phyloP scores from a whole-genome alignment of 345 rosid species.

The Syzygium aqueum region DNA sequence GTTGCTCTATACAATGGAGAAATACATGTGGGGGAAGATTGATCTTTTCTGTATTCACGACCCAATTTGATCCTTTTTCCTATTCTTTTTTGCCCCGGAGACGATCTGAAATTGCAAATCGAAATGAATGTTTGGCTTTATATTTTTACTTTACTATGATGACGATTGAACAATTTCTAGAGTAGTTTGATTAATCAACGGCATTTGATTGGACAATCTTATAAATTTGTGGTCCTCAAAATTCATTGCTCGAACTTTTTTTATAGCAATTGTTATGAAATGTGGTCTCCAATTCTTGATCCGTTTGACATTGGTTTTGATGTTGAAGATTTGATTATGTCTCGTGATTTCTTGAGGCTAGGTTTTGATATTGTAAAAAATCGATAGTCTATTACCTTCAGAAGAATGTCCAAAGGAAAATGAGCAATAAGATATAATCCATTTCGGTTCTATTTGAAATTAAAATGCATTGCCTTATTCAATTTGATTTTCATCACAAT shows the following conservation, averaged over 20 bases:
- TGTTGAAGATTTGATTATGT: not conserved
- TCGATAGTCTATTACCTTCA: not conserved
- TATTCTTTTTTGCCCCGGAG: accelerated
- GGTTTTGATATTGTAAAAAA: not conserved
- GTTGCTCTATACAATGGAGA: not conserved
- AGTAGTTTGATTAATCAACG: not conserved
- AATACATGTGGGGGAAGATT: not conserved
- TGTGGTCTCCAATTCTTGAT: not conserved
- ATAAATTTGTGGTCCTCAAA: not conserved
- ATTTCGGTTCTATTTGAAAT: too few relatives aligned
- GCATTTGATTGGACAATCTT: not conserved
- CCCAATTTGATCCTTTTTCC: not conserved
- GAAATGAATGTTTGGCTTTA: not conserved
- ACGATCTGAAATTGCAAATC: not conserved
- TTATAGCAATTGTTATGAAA: not conserved
- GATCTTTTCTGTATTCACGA: not conserved
- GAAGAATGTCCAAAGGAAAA: too few relatives aligned
- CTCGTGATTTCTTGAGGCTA: not conserved
- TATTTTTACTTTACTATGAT: not conserved
- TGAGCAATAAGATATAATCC: too few relatives aligned
- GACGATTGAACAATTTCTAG: not conserved
- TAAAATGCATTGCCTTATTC: too few relatives aligned
- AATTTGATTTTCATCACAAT: too few relatives aligned
- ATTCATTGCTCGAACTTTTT: not conserved
- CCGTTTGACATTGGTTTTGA: not conserved